Conservation (phyloP, 2,329 filamentous ascomycete genomes). For the Blumeriella jaapii region DNA sequence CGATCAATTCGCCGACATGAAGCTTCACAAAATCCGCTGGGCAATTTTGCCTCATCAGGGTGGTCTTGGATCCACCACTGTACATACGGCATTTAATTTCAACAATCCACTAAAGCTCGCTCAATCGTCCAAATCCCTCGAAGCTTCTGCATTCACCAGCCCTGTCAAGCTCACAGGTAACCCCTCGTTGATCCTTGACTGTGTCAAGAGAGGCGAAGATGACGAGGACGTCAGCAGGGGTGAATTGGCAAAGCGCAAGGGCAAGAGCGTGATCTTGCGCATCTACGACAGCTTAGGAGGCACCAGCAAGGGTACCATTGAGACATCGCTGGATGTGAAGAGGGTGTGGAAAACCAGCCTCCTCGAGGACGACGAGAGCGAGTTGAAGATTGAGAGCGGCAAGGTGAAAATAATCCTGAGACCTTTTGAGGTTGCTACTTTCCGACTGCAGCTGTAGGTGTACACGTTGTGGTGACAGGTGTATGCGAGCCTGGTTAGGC, state of each 20-base stretch:
- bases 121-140: constrained; percentile 33
- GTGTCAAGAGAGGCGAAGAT: constrained; percentile 86
- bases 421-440: constrained; percentile 80
- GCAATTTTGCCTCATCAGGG: constrained; percentile 80
- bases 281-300: constrained; percentile 87
- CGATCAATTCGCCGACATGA: constrained; percentile 91
- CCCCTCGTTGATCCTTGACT: constrained; percentile 67
- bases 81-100: constrained; percentile 80
- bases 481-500: too few relatives aligned
- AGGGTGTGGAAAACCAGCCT: constrained; percentile 75
- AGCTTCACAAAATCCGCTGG: constrained; percentile 75
- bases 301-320: constrained; percentile 57
- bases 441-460: constrained; percentile 51
- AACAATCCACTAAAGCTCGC: constrained; percentile 64
- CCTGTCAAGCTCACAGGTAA: constrained; percentile 59
- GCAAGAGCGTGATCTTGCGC: constrained; percentile 69
- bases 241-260: constrained; percentile 52
- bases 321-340: constrained; percentile 57
- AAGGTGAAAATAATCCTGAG: constrained; percentile 53
- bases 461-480: too few relatives aligned
- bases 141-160: constrained; percentile 31
- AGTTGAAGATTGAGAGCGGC: constrained; percentile 37
- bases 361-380: constrained; percentile 74
- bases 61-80: constrained; percentile 56
- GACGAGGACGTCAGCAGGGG: constrained; percentile 61